Percentiles rank a stretch among this genome's conserved stretches.
Conservation (phyloP, 2,329 filamentous ascomycete genomes). For the Trichoderma guizhouense region DNA sequence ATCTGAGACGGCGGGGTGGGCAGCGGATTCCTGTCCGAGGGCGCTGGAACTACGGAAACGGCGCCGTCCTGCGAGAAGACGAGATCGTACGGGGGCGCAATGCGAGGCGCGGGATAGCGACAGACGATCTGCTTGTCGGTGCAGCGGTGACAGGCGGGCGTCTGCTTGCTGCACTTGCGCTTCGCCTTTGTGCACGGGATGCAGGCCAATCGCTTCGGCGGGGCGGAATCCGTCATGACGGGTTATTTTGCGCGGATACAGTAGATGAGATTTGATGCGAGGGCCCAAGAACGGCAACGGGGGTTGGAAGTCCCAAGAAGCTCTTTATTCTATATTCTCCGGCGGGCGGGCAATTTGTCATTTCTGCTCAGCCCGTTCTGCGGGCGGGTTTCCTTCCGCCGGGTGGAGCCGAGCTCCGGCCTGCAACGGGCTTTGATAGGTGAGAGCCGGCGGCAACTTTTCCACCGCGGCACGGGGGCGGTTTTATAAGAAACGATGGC, state of each 20-base stretch:
- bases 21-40: neutral
- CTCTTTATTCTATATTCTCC: neutral
- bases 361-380: neutral
- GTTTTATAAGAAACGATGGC: neutral
- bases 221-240: slow-evolving; percentile 11
- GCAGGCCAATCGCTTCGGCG: slow-evolving; percentile 2
- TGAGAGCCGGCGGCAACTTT: neutral
- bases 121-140: neutral
- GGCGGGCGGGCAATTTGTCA: neutral
- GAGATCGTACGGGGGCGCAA: slow-evolving; percentile 11
- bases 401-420: slow-evolving; percentile 2
- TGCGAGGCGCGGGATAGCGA: slow-evolving; percentile 9
- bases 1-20: neutral
- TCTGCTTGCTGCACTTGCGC: slow-evolving; percentile 14
- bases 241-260: neutral
- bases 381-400: slow-evolving; percentile 10
- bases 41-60: neutral
- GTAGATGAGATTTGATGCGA: neutral
- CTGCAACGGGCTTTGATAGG: neutral
- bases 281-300: neutral
- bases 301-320: neutral
- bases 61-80: slow-evolving; percentile 7
- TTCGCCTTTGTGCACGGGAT: slow-evolving; percentile 8
- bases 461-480: neutral
- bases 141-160: slow-evolving; percentile 6